Evolutionary conservation across 495 filamentous ascomycete genomes (phyloP).

Genomic region (Lentithecium fluviatile): DNA sequence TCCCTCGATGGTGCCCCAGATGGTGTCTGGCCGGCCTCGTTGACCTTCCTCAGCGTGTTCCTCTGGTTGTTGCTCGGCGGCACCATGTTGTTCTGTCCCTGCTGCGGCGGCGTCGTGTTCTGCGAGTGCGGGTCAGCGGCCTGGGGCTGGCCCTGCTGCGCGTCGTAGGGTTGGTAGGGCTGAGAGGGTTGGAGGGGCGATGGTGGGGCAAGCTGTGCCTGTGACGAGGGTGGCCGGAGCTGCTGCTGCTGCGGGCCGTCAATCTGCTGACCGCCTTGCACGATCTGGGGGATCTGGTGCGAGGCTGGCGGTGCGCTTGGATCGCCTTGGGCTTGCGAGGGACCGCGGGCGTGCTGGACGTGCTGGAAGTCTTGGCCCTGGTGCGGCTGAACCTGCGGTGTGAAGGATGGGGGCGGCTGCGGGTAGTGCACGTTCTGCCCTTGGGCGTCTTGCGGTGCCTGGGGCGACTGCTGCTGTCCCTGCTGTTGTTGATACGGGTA

Average conservation of each 20-base stretch:
- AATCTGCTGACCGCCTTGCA: slow-evolving; percentile 27
- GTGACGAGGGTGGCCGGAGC: slow-evolving; percentile 31
- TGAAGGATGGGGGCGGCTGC: slow-evolving; percentile 24
- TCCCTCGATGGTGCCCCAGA: slow-evolving; percentile 32
- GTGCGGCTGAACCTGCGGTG: slow-evolving; percentile 29
- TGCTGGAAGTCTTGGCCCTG: slow-evolving; percentile 34
- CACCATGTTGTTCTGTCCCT: slow-evolving; percentile 31
- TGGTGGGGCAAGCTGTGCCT: slow-evolving; percentile 31
- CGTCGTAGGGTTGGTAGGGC: slow-evolving; percentile 34
- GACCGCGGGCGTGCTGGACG: slow-evolving; percentile 20
- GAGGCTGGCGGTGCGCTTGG: slow-evolving; percentile 26
- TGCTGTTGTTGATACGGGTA: slow-evolving; percentile 35
- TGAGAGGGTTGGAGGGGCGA: slow-evolving; percentile 29
- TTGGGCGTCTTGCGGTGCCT: slow-evolving; percentile 18
- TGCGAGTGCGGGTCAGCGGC: slow-evolving; percentile 6
- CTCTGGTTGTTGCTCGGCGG: slow-evolving; percentile 13
- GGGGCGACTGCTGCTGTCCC: slow-evolving; percentile 18
- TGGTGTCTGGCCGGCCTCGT: slow-evolving; percentile 18
- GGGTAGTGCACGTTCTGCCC: slow-evolving; percentile 19
- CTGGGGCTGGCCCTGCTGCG: slow-evolving; percentile 27
- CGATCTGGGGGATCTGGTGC: slow-evolving; percentile 28
- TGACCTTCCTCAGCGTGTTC: slow-evolving; percentile 35
- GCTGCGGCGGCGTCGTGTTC: slow-evolving; percentile 28
- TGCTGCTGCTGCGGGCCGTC: slow-evolving; percentile 28
- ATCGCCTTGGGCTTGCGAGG: slow-evolving; percentile 28